These are phyloP conservation scores for Trypanosoma rangeli DNA, from an alignment of 208 protist genomes.

Conservation along the genomic window DNA sequence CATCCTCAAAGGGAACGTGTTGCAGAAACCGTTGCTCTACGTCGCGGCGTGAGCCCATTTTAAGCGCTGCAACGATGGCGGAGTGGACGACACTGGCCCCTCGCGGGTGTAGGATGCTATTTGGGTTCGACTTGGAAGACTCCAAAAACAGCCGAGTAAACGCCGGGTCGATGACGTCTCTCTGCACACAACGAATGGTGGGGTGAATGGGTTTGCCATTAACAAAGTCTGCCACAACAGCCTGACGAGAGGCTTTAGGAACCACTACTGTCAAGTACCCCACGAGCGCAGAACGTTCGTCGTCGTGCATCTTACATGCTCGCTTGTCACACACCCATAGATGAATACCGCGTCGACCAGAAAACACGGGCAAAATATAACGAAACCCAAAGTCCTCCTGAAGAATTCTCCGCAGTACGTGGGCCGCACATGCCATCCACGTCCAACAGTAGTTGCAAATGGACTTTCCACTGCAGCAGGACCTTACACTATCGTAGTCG, in stretches of 20 bases:
- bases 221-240: conserved; percentile 61
- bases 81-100: conserved; percentile 74
- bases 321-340: conserved; percentile 98
- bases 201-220: conserved; percentile 82
- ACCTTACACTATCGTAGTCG: conserved; percentile 99
- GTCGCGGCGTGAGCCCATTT: conserved; percentile 61
- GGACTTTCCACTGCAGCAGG: conserved; percentile 93
- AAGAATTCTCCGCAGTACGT: conserved; percentile 87
- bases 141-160: conserved; percentile 75
- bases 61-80: conserved; percentile 62
- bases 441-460: conserved; percentile 98
- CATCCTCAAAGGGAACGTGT: conserved; percentile 50
- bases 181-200: conserved; percentile 60
- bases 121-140: conserved; percentile 59
- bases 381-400: conserved; percentile 97
- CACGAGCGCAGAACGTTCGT: conserved; percentile 90
- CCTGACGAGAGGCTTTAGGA: conserved; percentile 57
- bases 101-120: conserved; percentile 61
- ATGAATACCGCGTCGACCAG: conserved; percentile 98
- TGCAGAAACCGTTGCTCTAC: conserved; percentile 54
- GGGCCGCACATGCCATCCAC: conserved; percentile 95
- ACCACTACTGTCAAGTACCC: conserved; percentile 90
- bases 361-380: conserved; percentile 98
- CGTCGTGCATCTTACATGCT: conserved; percentile 87
- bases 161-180: conserved; percentile 46